Conservation (phyloP, 306 rosid genomes). For the Carpinus fangiana region DNA sequence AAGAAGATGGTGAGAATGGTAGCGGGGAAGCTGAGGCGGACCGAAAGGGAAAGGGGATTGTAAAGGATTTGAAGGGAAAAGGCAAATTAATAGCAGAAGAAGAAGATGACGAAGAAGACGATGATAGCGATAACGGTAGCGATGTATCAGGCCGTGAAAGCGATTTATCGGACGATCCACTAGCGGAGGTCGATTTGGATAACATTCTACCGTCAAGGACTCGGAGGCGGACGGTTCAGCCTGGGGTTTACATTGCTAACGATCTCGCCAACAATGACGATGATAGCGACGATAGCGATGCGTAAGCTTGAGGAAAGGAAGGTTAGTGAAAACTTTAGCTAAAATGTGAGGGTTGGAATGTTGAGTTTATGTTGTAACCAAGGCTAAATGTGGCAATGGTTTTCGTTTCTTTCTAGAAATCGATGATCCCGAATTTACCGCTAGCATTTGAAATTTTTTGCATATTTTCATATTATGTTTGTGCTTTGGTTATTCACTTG, state of each 20-base stretch:
- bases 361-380: conserved; percentile 10
- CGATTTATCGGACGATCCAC: conserved; percentile 81
- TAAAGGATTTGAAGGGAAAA: conserved; percentile 75
- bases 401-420: conserved; percentile 9
- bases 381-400: neutral
- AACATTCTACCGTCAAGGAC: conserved; percentile 94
- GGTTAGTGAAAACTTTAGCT: conserved; percentile 47
- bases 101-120: conserved; percentile 25
- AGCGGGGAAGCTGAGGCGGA: conserved; percentile 43
- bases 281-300: conserved; percentile 62
- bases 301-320: conserved; percentile 33
- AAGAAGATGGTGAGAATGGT: conserved; percentile 23
- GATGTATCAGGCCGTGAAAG: conserved; percentile 55
- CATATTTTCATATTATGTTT: neutral
- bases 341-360: conserved; percentile 2
- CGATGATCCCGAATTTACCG: neutral
- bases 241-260: conserved; percentile 63
- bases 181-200: conserved; percentile 88
- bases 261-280: conserved; percentile 29
- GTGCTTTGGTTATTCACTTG: neutral
- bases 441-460: neutral
- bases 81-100: conserved; percentile 75
- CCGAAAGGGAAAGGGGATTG: conserved; percentile 71
- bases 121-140: conserved; percentile 49
- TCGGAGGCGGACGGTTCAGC: conserved; percentile 57